A percentile compares a stretch with the other conserved stretches of the same genome.
Evolutionary conservation across 495 filamentous ascomycete species (phyloP).

Genomic region (Lophiotrema nucula): DNA sequence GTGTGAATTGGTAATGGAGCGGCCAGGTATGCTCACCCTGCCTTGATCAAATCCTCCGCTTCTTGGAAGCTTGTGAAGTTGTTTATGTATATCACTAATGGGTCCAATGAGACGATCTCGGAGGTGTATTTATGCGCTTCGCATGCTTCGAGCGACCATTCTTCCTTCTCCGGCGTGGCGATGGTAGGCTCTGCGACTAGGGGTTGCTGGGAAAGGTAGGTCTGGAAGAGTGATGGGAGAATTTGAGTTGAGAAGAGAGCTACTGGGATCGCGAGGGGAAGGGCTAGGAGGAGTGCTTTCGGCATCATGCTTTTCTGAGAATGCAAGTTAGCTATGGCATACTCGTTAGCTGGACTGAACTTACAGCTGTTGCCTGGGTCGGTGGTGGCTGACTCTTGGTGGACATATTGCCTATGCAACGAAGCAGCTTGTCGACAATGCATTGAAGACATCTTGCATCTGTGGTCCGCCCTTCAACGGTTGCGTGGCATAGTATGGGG

Average conservation of each 20-base stretch:
- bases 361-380: not conserved
- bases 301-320: not conserved
- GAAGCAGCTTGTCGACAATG: not conserved
- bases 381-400: not conserved
- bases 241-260: slow-evolving; percentile 2
- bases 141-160: not conserved
- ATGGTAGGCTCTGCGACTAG: not conserved
- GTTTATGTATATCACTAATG: slow-evolving; percentile 56
- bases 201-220: not conserved
- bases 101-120: slow-evolving; percentile 53
- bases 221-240: slow-evolving; percentile 7
- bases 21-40: slow-evolving; percentile 41
- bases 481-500: no score
- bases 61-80: slow-evolving; percentile 44
- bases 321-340: not conserved
- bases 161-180: not conserved
- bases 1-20: not conserved
- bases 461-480: no score
- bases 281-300: slow-evolving; percentile 2
- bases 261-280: slow-evolving; percentile 7
- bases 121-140: slow-evolving; percentile 43
- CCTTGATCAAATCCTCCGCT: slow-evolving; percentile 40
- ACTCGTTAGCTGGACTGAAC: not conserved
- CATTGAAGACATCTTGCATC: not conserved
- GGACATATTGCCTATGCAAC: not conserved